Evolutionary conservation across 805 yeast genomes (phyloP), one percentile per base, ranked within the genome.

Genomic region (Cyberlindnera maclurae): DNA sequence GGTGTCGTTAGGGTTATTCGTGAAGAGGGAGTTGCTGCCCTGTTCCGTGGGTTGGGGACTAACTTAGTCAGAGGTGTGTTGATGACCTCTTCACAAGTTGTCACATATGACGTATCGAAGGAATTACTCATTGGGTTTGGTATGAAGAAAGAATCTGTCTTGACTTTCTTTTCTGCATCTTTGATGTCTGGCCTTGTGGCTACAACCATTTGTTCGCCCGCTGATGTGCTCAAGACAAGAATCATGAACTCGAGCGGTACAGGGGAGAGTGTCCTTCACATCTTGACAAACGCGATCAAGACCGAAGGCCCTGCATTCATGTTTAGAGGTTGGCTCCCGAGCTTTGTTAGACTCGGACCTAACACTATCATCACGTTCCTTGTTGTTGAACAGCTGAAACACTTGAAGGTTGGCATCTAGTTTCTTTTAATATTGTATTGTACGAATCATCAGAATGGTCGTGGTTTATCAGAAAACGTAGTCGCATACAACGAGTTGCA

Each of bases 51-150:
- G 1, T 67, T 83, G 40, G 72, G 70, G 10, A 94, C 96, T 13
- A 86, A 86, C 55, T 68, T 84, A 47, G 71, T 77, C 2, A 72
- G 96, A 56, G 95, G 95, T 27, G 75, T 85, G 8, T 66, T 86
- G 40, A 86, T 86, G 96, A 86, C 95, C 0, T 89, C 94, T 0
- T 79, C 90, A 3, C 96, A 86, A 57, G 93, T 85, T 39, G 96
- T 85, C 4, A 81, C 94, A 0, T 86, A 86, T 54, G 96, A 86
- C 57, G 68, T 80, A 27, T 79, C 84, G 22, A 86, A 86, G 58
- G 60, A 64, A 12, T 44, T 77, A 31, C 63, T 86, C 39, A 83
- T 84, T 13, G 61, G 65, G 3, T 39, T 75, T 3, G 57, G 64
- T 4, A 59, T 79, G 61, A 79, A 82, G 52, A 76, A 84, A 31